Conservation (phyloP, 208 protist species). For the Vickermania spadyakhi region DNA sequence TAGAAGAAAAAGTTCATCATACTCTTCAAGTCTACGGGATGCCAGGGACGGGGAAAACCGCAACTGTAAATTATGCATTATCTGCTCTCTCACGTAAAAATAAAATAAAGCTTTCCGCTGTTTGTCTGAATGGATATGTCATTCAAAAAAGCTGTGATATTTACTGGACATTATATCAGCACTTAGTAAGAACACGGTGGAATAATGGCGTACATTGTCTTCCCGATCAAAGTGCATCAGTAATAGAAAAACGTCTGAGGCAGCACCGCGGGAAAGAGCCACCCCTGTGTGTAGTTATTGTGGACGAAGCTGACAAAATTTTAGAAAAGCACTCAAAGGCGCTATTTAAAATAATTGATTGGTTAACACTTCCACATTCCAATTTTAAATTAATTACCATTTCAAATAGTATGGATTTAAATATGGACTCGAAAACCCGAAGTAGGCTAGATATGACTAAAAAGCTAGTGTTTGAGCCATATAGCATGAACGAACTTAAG, state of each 20-base stretch:
- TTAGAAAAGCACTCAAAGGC: conserved; percentile 71
- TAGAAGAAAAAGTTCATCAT: conserved; percentile 50
- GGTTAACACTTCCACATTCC: conserved; percentile 70
- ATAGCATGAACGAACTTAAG: conserved; percentile 62
- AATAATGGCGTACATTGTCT: conserved; percentile 34
- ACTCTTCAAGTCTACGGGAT: conserved; percentile 88
- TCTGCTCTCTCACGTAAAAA: conserved; percentile 8
- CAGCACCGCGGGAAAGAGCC: conserved; percentile 41
- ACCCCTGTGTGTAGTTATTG: conserved; percentile 71
- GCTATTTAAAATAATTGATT: conserved; percentile 81
- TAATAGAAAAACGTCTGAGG: conserved; percentile 72
- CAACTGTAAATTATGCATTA: conserved; percentile 68
- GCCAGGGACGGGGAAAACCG: conserved; percentile 87
- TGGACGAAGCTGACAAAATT: conserved; percentile 87
- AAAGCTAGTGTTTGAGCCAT: conserved; percentile 76
- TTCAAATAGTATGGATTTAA: conserved; percentile 83
- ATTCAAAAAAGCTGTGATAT: conserved; percentile 83
- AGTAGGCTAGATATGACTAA: conserved; percentile 76
- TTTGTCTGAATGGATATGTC: conserved; percentile 86
- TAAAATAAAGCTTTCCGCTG: conserved; percentile 58
- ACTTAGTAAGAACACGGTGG: conserved; percentile 57
- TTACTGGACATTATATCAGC: conserved; percentile 76
- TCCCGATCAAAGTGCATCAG: conserved; percentile 52
- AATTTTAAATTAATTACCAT: conserved; percentile 84
- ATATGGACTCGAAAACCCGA: conserved; percentile 73